A percentile compares a stretch with the other conserved stretches of the same genome.
These are phyloP conservation scores for Candida maltosa DNA, from an alignment of 805 yeast genomes.

Conservation along the genomic window DNA sequence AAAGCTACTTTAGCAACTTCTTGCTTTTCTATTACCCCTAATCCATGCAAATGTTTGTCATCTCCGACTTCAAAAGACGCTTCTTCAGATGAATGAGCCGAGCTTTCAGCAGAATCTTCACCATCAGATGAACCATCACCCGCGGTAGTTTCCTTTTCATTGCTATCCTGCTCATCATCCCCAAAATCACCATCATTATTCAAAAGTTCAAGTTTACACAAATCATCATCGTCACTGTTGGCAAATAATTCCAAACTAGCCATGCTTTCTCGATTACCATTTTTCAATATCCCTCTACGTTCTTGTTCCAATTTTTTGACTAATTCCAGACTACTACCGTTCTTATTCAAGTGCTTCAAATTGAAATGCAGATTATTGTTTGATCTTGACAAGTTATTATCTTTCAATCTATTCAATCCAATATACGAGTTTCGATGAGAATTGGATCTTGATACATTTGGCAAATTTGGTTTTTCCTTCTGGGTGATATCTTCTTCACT, in stretches of 20 bases:
- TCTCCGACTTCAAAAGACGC: not conserved
- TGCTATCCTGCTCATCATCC: conserved; percentile 5
- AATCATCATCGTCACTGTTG: conserved; percentile 10
- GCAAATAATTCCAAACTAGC: conserved; percentile 6
- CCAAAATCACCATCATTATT: conserved; percentile 3
- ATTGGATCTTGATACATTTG: conserved; percentile 23
- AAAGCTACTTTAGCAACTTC: not conserved
- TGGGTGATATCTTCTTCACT: conserved; percentile 1
- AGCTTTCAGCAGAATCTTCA: conserved; percentile 1
- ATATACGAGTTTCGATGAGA: conserved; percentile 33
- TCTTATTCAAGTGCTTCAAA: conserved; percentile 2
- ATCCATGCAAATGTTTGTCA: not conserved
- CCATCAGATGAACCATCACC: not conserved
- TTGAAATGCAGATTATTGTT: conserved; percentile 14
- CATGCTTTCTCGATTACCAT: conserved; percentile 1
- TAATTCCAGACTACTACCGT: not conserved
- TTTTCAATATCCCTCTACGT: conserved; percentile 1
- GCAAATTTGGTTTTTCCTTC: conserved; percentile 31
- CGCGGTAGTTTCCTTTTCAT: conserved; percentile 1
- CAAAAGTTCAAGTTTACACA: conserved; percentile 10
- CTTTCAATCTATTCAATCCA: conserved; percentile 38
- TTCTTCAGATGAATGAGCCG: no score
- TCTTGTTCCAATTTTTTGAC: conserved; percentile 2
- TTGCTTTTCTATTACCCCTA: no score
- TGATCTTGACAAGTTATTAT: conserved; percentile 18